Conservation (phyloP, 75 land plant genomes). For the Pinus albicaulis region DNA sequence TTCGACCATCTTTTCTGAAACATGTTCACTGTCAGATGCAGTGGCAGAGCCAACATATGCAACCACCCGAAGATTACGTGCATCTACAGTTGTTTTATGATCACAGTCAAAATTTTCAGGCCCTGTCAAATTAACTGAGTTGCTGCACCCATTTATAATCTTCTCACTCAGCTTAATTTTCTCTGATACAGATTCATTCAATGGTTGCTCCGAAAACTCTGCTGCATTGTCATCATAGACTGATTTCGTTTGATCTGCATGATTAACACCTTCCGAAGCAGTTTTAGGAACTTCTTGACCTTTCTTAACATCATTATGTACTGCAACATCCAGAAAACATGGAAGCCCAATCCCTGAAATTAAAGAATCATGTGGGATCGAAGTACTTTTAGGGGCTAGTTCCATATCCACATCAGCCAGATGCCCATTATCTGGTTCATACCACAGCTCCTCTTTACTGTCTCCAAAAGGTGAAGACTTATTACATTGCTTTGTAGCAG, state of each 20-base stretch:
- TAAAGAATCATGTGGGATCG: neutral
- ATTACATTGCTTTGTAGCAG: neutral
- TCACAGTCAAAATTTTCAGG: neutral
- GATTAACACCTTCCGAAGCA: neutral
- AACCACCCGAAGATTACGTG: neutral
- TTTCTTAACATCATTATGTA: neutral
- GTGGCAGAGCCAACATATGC: neutral
- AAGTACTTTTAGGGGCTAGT: neutral
- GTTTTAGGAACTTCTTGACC: neutral
- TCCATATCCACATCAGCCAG: neutral
- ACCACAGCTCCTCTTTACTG: neutral
- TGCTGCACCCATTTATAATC: neutral
- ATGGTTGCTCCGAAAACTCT: neutral
- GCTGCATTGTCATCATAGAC: neutral
- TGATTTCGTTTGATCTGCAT: neutral
- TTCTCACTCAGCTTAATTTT: neutral
- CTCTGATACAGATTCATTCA: neutral
- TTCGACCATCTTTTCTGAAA: neutral
- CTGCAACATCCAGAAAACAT: neutral
- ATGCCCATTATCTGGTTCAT: neutral
- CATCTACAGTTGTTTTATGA: neutral
- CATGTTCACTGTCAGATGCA: neutral
- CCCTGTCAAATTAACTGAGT: neutral
- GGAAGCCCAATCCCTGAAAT: neutral
- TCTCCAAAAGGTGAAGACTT: neutral